Base-by-base conservation (phyloP, 1,139 yeast species). In the Suhomyces yuchorum region DNA sequence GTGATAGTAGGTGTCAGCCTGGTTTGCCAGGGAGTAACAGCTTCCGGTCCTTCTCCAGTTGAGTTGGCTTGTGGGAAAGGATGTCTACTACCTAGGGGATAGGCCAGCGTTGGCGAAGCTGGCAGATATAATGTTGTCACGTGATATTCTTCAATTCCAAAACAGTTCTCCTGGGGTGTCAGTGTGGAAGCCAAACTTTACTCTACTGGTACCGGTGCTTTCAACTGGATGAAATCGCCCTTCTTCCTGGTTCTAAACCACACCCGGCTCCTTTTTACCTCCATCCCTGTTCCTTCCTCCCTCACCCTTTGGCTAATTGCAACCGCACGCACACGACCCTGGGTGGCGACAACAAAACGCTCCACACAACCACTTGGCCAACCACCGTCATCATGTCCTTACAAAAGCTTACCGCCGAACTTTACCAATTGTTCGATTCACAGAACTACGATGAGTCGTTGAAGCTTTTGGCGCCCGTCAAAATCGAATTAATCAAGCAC, bases 401-500 rank as follows among this genome's bases (percentile, higher is more conserved):
- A 43, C 84, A 74, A 52, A 71, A 68, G 52, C 70, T 85, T 43
- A 87, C 96, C 1, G 80, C 81, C 39, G 84, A 87, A 57, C 77
- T 91, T 55, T 83, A 87, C 50, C 68, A 72, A 46, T 76, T 84
- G 30, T 92, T 82, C 60, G 84, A 84, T 33, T 61, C 75, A 15
- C 80, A 79, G 46, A 78, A 89, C 48, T 89, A 84, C 65, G 74
- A 63, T 1, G 72, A 77, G 42, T 87, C 96, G 52, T 79, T 79
- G 47, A 68, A 73, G 54, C 61, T 89, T 30, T 73, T 92, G 45
- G 84, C 89, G 1, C 81, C 87, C 17, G 79, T 92, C 64, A 91
- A 90, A 60, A 70, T 90, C 44, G 91, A 87, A 63, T 75, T 91
- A 57, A 85, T 95, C 57, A 85, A 87, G 61, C 84, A 85, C 58